These are phyloP conservation scores for Leptodontidium sp. DNA, from an alignment of 2,329 filamentous ascomycete genomes.

Conservation along the genomic window DNA sequence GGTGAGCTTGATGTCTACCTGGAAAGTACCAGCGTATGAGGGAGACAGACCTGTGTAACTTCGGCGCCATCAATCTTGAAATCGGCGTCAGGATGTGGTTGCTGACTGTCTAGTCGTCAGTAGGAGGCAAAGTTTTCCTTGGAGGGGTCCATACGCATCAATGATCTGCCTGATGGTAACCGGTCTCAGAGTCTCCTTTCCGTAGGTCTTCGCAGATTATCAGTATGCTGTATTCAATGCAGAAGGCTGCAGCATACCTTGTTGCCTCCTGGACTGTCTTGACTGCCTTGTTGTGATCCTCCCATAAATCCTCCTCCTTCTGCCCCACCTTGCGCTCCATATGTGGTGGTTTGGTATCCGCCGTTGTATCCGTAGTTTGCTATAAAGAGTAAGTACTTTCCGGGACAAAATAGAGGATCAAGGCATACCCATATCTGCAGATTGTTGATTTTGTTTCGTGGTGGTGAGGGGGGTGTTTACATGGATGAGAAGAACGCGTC, in stretches of 20 bases:
- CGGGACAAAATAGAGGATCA: neutral
- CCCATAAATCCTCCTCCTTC: conserved; percentile 70
- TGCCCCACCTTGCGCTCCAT: conserved; percentile 62
- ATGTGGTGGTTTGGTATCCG: conserved; percentile 44
- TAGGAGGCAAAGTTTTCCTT: neutral
- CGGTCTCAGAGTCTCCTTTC: conserved; percentile 87
- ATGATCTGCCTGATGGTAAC: conserved; percentile 96
- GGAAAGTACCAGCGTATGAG: neutral
- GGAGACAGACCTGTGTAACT: conserved; percentile 62
- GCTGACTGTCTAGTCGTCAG: conserved; percentile 52
- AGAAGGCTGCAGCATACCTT: conserved; percentile 50
- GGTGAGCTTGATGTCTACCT: conserved; percentile 14
- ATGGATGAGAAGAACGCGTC: conserved; percentile 20
- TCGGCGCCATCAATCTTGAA: conserved; percentile 84
- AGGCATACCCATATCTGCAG: conserved; percentile 29
- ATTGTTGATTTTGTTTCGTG: conserved; percentile 15
- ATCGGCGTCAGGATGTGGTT: conserved; percentile 76
- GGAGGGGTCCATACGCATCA: conserved; percentile 62
- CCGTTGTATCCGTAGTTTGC: conserved; percentile 46
- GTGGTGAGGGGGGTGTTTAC: conserved; percentile 16
- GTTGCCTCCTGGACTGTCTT: conserved; percentile 53
- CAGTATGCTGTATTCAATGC: neutral
- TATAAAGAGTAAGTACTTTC: conserved; percentile 21
- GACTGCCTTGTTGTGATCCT: conserved; percentile 68
- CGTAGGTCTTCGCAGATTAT: conserved; percentile 53